phyloP scores from a whole-genome alignment of 2,329 filamentous ascomycete species.

The Albifimbria verrucaria region DNA sequence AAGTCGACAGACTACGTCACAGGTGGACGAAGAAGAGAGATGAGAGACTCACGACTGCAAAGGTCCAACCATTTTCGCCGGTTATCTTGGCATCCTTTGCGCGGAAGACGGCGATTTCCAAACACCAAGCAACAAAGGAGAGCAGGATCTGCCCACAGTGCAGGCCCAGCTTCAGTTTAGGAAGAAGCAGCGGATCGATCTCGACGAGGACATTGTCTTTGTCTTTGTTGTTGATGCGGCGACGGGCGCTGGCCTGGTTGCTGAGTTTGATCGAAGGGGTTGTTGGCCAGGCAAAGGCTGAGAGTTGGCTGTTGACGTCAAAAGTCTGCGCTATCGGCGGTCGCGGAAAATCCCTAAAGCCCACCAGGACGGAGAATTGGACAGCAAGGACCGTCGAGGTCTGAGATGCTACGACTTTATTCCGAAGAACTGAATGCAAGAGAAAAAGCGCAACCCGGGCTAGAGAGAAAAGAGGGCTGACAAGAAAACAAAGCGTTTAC shows the following conservation, averaged over 20 bases:
- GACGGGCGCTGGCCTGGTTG: constrained; percentile 9
- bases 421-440: too few species aligned
- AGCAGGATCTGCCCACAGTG: constrained; percentile 54
- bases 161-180: constrained; percentile 53
- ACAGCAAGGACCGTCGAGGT: too few species aligned
- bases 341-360: too few species aligned
- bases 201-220: constrained; percentile 44
- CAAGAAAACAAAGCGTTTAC: too few species aligned
- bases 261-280: constrained; percentile 14
- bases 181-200: constrained; percentile 51
- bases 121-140: constrained; percentile 53
- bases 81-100: constrained; percentile 45
- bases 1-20: too few species aligned
- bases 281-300: too few species aligned
- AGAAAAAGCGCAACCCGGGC: too few species aligned
- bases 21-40: background rate
- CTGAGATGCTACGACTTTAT: too few species aligned
- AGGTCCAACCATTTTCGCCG: constrained; percentile 61
- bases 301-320: too few species aligned
- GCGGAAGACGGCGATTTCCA: constrained; percentile 59
- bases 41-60: constrained; percentile 52
- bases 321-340: too few species aligned
- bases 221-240: background rate
- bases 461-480: too few species aligned
- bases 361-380: too few species aligned